Percentiles rank a stretch among this genome's conserved stretches.
Evolutionary conservation across 2,329 filamentous ascomycete species (phyloP).

Genomic region (Ilyonectria mors-panacis): DNA sequence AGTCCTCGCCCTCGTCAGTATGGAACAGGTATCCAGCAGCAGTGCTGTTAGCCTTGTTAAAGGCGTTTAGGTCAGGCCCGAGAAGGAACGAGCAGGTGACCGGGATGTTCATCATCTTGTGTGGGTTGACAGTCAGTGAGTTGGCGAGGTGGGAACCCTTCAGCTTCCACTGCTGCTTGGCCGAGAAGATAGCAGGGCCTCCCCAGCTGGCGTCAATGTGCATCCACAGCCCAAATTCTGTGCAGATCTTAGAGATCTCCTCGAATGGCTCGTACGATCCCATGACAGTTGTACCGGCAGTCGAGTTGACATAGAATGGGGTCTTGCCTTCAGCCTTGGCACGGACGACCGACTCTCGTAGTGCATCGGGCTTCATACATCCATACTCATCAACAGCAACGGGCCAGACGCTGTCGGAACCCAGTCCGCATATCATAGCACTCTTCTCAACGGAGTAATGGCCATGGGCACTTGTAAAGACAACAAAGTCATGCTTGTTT

Average conservation of each 20-base stretch:
- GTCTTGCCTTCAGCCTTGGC: slow-evolving; percentile 79
- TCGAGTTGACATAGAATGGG: slow-evolving; percentile 95
- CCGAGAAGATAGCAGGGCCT: slow-evolving; percentile 84
- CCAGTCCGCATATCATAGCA: slow-evolving; percentile 90
- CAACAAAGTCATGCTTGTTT: slow-evolving; percentile 77
- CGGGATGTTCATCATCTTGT: slow-evolving; percentile 97
- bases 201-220: slow-evolving; percentile 96
- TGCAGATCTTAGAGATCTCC: slow-evolving; percentile 79
- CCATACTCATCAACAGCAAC: slow-evolving; percentile 83
- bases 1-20: slow-evolving; percentile 67
- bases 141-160: slow-evolving; percentile 81
- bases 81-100: slow-evolving; percentile 93
- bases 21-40: slow-evolving; percentile 91
- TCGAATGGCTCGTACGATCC: slow-evolving; percentile 89
- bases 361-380: slow-evolving; percentile 76
- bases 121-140: slow-evolving; percentile 90
- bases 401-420: slow-evolving; percentile 78
- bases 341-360: slow-evolving; percentile 74
- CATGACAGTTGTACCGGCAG: slow-evolving; percentile 93
- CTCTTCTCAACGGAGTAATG: slow-evolving; percentile 97
- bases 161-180: slow-evolving; percentile 75
- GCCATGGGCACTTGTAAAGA: slow-evolving; percentile 91
- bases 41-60: slow-evolving; percentile 88
- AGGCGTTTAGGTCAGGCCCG: slow-evolving; percentile 80
- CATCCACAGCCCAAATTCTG: slow-evolving; percentile 84